Conservation (phyloP, 2,329 filamentous ascomycete genomes). For the Raffaelea ambrosiae region DNA sequence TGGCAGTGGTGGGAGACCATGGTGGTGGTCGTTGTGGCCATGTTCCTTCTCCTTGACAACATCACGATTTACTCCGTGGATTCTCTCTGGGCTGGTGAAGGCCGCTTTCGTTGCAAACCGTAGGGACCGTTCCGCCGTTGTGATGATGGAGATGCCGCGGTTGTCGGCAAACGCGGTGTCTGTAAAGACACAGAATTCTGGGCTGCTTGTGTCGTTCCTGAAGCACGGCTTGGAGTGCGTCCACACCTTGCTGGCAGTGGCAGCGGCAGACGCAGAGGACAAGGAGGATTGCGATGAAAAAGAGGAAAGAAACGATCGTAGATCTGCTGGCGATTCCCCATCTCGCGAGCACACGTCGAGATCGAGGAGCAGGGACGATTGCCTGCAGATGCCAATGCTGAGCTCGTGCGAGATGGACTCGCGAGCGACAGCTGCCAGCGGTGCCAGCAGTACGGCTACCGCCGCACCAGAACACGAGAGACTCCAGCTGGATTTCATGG, state of each 20-base stretch:
- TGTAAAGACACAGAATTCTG: constrained; percentile 26
- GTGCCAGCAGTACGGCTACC: no score
- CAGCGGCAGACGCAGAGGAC: neutral
- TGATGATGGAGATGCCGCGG: constrained; percentile 30
- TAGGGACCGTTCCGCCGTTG: constrained; percentile 22
- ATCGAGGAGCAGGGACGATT: no score
- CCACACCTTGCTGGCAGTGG: constrained; percentile 12
- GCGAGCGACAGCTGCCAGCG: no score
- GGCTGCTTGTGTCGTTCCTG: constrained; percentile 10
- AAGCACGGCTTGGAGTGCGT: constrained; percentile 19
- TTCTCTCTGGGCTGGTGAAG: constrained; percentile 17
- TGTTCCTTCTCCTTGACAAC: constrained; percentile 14
- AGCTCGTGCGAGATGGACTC: no score
- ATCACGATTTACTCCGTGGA: constrained; percentile 18
- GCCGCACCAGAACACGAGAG: no score
- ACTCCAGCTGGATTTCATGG: no score
- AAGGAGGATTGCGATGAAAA: no score
- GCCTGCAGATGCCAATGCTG: no score
- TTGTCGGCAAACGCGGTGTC: constrained; percentile 24
- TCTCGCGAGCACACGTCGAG: no score
- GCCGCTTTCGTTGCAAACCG: constrained; percentile 18
- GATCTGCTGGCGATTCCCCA: no score
- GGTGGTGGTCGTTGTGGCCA: neutral
- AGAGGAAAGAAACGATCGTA: no score
- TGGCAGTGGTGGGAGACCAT: neutral